A percentile compares a stretch with the other conserved stretches of the same genome.
These are phyloP conservation scores for Hsuehochloa calcarea DNA, from an alignment of 176 grass and related monocot species.

Conservation along the genomic window DNA sequence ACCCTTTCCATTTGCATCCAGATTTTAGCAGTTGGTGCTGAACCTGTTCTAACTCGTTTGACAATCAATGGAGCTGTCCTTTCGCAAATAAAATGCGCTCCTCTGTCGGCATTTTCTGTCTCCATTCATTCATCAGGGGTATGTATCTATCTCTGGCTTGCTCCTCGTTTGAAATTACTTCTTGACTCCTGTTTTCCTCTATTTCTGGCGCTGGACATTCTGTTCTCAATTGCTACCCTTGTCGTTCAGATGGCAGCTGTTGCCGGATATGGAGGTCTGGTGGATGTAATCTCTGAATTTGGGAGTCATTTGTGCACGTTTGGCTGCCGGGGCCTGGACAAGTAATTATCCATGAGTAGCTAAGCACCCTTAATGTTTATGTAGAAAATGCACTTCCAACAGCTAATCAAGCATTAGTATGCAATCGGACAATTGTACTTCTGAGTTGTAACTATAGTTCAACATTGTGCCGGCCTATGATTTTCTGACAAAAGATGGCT, in stretches of 20 bases:
- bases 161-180: neutral
- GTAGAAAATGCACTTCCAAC: neutral
- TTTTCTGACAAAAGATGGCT: slow-evolving; percentile 16
- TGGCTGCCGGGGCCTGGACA: slow-evolving; percentile 55
- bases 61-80: slow-evolving; percentile 66
- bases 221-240: neutral
- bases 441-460: slow-evolving; percentile 4
- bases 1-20: slow-evolving; percentile 19
- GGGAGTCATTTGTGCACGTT: slow-evolving; percentile 90
- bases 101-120: slow-evolving; percentile 72
- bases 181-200: neutral
- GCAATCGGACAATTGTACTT: neutral
- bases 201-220: neutral
- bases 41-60: slow-evolving; percentile 67
- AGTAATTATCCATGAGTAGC: slow-evolving; percentile 1
- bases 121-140: slow-evolving; percentile 85
- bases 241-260: slow-evolving; percentile 58
- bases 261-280: slow-evolving; percentile 70
- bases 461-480: neutral
- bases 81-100: slow-evolving; percentile 93
- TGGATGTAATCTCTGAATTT: slow-evolving; percentile 83
- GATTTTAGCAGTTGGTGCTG: slow-evolving; percentile 86
- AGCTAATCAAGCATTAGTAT: neutral
- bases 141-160: slow-evolving; percentile 20
- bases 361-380: too few relatives aligned